Evolutionary conservation across 1,139 yeast genomes (phyloP), one percentile per base, ranked within the genome.

Genomic region (Kazachstania sp.): DNA sequence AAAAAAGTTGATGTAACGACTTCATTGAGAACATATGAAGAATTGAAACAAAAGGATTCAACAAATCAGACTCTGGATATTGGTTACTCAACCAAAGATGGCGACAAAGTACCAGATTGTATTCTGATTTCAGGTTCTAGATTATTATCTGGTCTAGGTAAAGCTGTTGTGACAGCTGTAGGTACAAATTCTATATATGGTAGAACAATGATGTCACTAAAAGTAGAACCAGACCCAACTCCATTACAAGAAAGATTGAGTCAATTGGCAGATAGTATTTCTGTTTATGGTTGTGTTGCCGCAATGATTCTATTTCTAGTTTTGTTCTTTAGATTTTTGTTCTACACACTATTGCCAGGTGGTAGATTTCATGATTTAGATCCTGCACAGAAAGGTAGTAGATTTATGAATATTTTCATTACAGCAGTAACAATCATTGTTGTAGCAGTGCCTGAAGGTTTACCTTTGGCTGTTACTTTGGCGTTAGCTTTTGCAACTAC

Each of bases 401-500:
- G 75, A 55, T 88, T 90, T 60, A 73, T 92, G 70, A 83, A 86
- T 60, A 86, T 92, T 50, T 73, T 94, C 55, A 94, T 92, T 60
- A 86, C 95, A 34, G 83, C 97, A 1, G 84, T 92, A 51, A 88
- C 98, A 0, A 79, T 92, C 57, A 81, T 92, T 38, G 98, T 92
- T 18, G 98, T 92, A 45, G 99, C 98, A 0, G 95, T 92, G 16
- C 99, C 99, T 2, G 99, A 94, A 70, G 98, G 98, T 49, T 75
- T 92, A 51, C 98, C 98, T 0, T 72, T 92, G 49, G 98, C 98
- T 0, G 98, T 92, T 23, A 92, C 98, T 0, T 73, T 92, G 45
- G 96, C 98, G 0, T 74, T 92, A 57, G 98, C 98, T 0, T 92
- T 92, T 71, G 98, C 98, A 2, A 92, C 98, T 3, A 90, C 96